phyloP scores from a whole-genome alignment of 768 basidiomycete species.

The Exsudoporus frostii region DNA sequence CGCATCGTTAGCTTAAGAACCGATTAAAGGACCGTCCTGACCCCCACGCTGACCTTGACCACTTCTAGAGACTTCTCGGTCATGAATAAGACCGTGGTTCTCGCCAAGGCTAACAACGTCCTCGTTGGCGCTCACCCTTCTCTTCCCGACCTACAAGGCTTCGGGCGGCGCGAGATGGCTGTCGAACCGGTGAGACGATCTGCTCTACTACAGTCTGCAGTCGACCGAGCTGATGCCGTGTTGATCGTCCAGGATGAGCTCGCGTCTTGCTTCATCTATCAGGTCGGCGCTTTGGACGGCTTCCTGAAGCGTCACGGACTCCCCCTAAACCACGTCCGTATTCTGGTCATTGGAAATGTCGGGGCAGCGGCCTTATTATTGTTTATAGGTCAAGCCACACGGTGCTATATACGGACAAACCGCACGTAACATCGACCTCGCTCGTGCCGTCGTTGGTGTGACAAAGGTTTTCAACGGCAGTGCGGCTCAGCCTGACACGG shows the following conservation, averaged over 20 bases:
- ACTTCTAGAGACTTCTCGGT: conserved; percentile 54
- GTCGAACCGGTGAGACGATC: conserved; percentile 48
- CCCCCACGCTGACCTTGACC: background rate
- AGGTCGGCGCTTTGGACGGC: conserved; percentile 61
- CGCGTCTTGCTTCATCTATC: conserved; percentile 56
- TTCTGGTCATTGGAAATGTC: background rate
- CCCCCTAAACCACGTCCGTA: conserved; percentile 52
- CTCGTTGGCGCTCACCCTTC: conserved; percentile 65
- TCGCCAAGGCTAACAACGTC: conserved; percentile 56
- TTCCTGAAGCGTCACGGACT: conserved; percentile 55
- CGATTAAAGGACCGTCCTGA: background rate
- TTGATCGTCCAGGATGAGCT: conserved; percentile 45
- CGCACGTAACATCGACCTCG: conserved; percentile 51
- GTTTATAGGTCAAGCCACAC: conserved; percentile 53
- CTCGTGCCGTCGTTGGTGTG: conserved; percentile 52
- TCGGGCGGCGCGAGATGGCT: conserved; percentile 62
- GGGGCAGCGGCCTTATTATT: background rate
- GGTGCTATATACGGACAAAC: conserved; percentile 62
- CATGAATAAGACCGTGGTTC: conserved; percentile 58
- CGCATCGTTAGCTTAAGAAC: conserved; percentile 42
- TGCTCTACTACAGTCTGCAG: background rate
- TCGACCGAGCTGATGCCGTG: background rate
- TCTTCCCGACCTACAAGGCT: conserved; percentile 59
- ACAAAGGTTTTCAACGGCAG: conserved; percentile 45
- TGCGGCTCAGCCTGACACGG: conserved; percentile 10